Evolutionary conservation across 495 filamentous ascomycete species (phyloP).

Genomic region (Penicillium canariense): DNA sequence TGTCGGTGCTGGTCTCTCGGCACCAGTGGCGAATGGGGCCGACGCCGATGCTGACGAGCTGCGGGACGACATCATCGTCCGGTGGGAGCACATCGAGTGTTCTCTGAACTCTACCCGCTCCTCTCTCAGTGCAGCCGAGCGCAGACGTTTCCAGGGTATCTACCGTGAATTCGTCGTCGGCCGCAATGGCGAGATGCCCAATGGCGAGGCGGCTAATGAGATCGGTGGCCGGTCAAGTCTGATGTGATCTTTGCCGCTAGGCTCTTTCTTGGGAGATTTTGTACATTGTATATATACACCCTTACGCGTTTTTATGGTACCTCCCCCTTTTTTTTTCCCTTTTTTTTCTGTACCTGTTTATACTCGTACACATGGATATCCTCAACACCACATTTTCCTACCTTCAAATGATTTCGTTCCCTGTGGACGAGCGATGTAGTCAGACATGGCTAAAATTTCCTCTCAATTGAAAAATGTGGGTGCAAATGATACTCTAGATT

Average conservation of each 20-base stretch:
- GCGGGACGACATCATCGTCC: slow-evolving; percentile 72
- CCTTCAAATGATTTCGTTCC: not conserved
- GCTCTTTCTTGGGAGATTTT: slow-evolving; percentile 4
- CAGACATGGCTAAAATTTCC: too few species aligned
- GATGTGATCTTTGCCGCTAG: slow-evolving; percentile 59
- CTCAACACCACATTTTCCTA: not conserved
- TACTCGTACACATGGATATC: not conserved
- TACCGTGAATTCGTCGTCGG: slow-evolving; percentile 91
- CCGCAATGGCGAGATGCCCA: slow-evolving; percentile 90
- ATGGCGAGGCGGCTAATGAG: slow-evolving; percentile 84
- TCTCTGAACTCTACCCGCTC: slow-evolving; percentile 74
- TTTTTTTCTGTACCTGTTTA: slow-evolving; percentile 9
- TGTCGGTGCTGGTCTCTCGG: slow-evolving; percentile 12
- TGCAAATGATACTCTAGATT: too few species aligned
- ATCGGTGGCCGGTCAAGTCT: slow-evolving; percentile 89
- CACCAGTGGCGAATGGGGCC: slow-evolving; percentile 28
- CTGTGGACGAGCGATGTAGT: too few species aligned
- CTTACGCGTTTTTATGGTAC: not conserved
- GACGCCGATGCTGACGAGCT: slow-evolving; percentile 31
- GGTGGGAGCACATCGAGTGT: slow-evolving; percentile 80
- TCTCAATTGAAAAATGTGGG: too few species aligned
- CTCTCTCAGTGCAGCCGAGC: slow-evolving; percentile 78
- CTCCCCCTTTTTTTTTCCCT: not conserved
- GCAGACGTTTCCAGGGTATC: slow-evolving; percentile 68
- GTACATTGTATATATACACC: slow-evolving; percentile 23